Conservation (phyloP, 495 filamentous ascomycete genomes). For the Annulohypoxylon nitens region DNA sequence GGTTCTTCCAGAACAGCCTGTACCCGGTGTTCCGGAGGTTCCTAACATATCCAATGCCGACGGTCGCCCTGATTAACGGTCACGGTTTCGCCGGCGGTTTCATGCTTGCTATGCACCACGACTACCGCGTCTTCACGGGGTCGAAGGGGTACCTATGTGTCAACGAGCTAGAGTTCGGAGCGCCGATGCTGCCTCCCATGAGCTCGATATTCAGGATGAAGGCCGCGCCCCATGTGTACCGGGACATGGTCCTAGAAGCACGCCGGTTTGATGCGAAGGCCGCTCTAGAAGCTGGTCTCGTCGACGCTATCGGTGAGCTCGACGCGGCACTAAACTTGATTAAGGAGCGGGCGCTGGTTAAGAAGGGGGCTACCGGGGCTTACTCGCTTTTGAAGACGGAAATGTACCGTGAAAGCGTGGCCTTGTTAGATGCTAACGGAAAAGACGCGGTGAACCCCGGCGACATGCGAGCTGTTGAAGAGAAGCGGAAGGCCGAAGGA, state of each 20-base stretch:
- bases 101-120: constrained; percentile 87
- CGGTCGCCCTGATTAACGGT: constrained; percentile 80
- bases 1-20: constrained; percentile 68
- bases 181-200: constrained; percentile 78
- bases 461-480: constrained; percentile 51
- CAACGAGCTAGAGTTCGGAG: constrained; percentile 83
- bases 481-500: constrained; percentile 60
- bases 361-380: constrained; percentile 70
- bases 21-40: constrained; percentile 71
- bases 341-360: constrained; percentile 65
- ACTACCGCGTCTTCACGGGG: constrained; percentile 82
- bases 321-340: constrained; percentile 71
- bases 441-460: constrained; percentile 18
- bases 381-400: constrained; percentile 78
- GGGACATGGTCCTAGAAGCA: constrained; percentile 76
- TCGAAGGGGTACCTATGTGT: constrained; percentile 76
- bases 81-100: constrained; percentile 84
- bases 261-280: constrained; percentile 71
- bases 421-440: constrained; percentile 62
- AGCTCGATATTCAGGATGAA: constrained; percentile 79
- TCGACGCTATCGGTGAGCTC: constrained; percentile 75
- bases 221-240: constrained; percentile 67
- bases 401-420: constrained; percentile 75
- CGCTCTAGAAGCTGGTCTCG: constrained; percentile 72
- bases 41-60: constrained; percentile 86